Evolutionary conservation across 805 yeast genomes (phyloP), one percentile per base, ranked within the genome.

Genomic region (Metschnikowia aberdeeniae): DNA sequence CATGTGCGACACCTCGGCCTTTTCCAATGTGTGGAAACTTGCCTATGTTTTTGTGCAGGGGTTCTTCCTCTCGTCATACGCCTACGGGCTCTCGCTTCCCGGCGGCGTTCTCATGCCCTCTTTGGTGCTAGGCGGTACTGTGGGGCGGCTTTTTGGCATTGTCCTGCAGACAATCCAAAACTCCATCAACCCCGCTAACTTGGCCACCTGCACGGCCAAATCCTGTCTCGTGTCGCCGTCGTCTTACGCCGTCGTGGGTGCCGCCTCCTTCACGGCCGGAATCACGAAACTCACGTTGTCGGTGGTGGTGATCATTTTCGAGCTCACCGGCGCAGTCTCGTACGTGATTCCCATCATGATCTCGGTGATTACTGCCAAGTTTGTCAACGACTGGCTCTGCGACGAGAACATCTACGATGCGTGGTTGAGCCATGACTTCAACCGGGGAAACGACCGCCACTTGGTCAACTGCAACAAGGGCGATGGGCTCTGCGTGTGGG

Each of bases 211-310:
- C 42, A 73, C 78, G 0, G 64, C 64, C 26, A 69, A 66, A 39
- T 61, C 76, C 45, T 63, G 76, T 45, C 81, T 93, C 54, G 81
- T 88, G 8, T 84, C 89, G 1, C 95, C 95, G 0, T 90, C 93
- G 0, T 87, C 90, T 0, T 89, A 88, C 58, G 95, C 95, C 0
- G 84, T 88, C 8, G 87, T 89, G 19, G 96, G 96, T 0, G 89
- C 95, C 0, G 95, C 89, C 0, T 75, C 95, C 1, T 84, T 86
- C 44, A 70, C 87, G 53, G 80, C 93, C 0, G 95, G 95, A 4
- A 80, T 84, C 12, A 86, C 96, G 3, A 80, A 87, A 52, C 76
- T 88, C 66, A 86, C 90, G 4, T 83, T 87, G 51, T 77, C 89
- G 36, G 82, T 84, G 6, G 96, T 87, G 13, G 90, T 88, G 6